A percentile compares a stretch with the other conserved stretches of the same genome.
phyloP scores from a whole-genome alignment of 306 rosid species.

The Vigna unguiculata region DNA sequence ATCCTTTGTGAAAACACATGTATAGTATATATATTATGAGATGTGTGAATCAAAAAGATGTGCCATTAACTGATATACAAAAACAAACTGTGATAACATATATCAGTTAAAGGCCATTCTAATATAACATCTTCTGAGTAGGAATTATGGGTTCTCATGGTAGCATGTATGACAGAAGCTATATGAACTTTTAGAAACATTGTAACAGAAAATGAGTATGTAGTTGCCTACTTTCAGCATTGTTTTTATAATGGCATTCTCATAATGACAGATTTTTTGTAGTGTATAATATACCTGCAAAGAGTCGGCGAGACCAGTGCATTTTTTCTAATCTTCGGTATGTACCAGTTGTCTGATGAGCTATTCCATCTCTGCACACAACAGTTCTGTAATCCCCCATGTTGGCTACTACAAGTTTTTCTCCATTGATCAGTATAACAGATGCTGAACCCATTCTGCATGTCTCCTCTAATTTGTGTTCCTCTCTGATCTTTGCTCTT shows the following conservation, averaged over 20 bases:
- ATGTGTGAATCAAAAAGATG: conserved; percentile 30
- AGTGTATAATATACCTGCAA: conserved; percentile 54
- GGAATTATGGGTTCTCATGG: too few species aligned
- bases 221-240: not conserved
- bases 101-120: not conserved
- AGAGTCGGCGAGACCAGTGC: conserved; percentile 67
- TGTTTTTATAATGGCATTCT: conserved; percentile 1
- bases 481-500: conserved; percentile 58
- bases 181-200: not conserved
- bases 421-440: conserved; percentile 72
- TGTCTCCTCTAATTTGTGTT: conserved; percentile 46
- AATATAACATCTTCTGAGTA: not conserved
- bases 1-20: conserved; percentile 19
- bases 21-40: conserved; percentile 5
- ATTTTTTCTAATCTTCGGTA: conserved; percentile 41
- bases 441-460: conserved; percentile 62
- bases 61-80: not conserved
- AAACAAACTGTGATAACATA: not conserved
- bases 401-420: conserved; percentile 71
- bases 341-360: conserved; percentile 55
- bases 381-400: conserved; percentile 80
- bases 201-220: not conserved
- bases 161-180: not conserved
- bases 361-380: conserved; percentile 79
- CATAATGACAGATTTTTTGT: not conserved